Conservation (phyloP, 768 basidiomycete species). For the Collybia sp. region DNA sequence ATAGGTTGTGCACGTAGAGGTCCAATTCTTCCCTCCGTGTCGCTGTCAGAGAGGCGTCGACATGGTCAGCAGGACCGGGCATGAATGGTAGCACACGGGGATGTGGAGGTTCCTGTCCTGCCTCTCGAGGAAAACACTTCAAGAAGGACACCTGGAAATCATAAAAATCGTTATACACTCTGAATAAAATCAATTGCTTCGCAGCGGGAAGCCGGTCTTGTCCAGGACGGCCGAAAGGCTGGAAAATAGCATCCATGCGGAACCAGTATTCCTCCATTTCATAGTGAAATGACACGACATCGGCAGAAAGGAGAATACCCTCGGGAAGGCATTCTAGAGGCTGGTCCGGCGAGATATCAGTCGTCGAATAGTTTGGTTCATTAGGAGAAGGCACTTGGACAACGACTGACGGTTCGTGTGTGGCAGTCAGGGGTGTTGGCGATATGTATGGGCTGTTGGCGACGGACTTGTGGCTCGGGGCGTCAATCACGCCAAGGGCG, state of each 20-base stretch:
- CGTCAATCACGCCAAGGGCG: conserved; percentile 86
- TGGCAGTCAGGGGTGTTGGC: conserved; percentile 13
- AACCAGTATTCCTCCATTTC: conserved; percentile 99
- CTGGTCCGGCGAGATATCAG: conserved; percentile 25
- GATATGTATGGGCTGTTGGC: conserved; percentile 36
- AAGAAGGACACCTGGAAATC: conserved; percentile 92
- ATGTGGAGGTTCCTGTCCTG: conserved; percentile 66
- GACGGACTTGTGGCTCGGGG: conserved; percentile 35
- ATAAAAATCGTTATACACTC: conserved; percentile 97
- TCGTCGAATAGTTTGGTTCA: conserved; percentile 13
- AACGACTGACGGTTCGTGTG: conserved; percentile 15
- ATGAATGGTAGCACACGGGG: conserved; percentile 89
- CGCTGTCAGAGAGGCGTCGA: conserved; percentile 81
- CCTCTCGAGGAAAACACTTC: conserved; percentile 85
- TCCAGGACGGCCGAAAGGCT: conserved; percentile 68
- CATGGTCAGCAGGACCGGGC: conserved; percentile 88
- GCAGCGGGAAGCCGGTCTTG: conserved; percentile 56
- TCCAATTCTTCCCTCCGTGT: conserved; percentile 80
- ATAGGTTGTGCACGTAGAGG: conserved; percentile 80
- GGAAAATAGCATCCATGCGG: conserved; percentile 84
- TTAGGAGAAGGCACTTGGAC: conserved; percentile 24
- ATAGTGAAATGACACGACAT: conserved; percentile 94
- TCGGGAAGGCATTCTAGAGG: conserved; percentile 57
- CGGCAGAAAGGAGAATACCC: conserved; percentile 81
- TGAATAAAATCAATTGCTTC: conserved; percentile 82